These are phyloP conservation scores for Mycocentrospora acerina DNA, from an alignment of 2,329 filamentous ascomycete genomes.

Conservation along the genomic window DNA sequence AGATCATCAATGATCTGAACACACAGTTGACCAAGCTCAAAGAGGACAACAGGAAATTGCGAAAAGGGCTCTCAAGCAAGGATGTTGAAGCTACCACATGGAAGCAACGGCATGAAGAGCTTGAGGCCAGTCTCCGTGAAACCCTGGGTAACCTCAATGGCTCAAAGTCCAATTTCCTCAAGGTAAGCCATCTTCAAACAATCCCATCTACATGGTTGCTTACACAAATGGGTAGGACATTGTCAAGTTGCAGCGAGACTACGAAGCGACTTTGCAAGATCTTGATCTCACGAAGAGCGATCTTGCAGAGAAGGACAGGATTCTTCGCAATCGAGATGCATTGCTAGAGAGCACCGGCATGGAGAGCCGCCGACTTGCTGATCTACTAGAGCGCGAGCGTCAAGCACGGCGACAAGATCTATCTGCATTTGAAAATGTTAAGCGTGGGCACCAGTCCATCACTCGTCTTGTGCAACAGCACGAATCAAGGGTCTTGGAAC, in stretches of 20 bases:
- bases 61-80: slow-evolving; percentile 77
- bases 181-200: slow-evolving; percentile 50
- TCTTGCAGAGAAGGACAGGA: slow-evolving; percentile 84
- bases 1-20: slow-evolving; percentile 90
- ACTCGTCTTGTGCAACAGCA: slow-evolving; percentile 83
- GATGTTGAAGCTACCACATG: slow-evolving; percentile 88
- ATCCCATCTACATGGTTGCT: slow-evolving; percentile 13
- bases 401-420: slow-evolving; percentile 82
- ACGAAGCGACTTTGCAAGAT: slow-evolving; percentile 80
- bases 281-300: slow-evolving; percentile 76
- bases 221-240: slow-evolving; percentile 61
- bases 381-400: slow-evolving; percentile 89
- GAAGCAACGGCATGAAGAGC: slow-evolving; percentile 86
- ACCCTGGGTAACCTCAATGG: slow-evolving; percentile 85
- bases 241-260: slow-evolving; percentile 81
- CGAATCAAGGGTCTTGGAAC: slow-evolving; percentile 79
- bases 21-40: slow-evolving; percentile 77
- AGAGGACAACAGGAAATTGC: slow-evolving; percentile 79
- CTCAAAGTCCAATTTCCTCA: slow-evolving; percentile 80
- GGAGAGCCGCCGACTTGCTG: slow-evolving; percentile 79
- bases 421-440: slow-evolving; percentile 81
- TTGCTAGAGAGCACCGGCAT: slow-evolving; percentile 86
- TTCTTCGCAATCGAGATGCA: slow-evolving; percentile 85
- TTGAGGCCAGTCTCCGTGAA: slow-evolving; percentile 85
- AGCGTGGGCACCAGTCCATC: slow-evolving; percentile 84